Conservation (phyloP, 192 early-diverging fungal genomes). For the Diversispora epigaea region DNA sequence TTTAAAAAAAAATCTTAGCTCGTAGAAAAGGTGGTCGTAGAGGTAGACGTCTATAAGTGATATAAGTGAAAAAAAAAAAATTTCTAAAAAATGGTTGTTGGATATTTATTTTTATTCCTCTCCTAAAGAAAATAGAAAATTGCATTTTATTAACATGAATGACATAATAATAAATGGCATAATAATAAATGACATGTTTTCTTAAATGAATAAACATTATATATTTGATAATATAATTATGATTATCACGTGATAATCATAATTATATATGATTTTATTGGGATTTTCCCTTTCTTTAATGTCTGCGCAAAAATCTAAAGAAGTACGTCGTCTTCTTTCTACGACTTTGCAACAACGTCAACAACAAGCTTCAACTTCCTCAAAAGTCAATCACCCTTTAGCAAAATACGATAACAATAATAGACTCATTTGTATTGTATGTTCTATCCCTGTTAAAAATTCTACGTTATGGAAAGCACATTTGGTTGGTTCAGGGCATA, state of each 20-base stretch:
- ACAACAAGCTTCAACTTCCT: not conserved
- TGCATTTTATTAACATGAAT: too few species aligned
- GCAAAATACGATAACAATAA: slow-evolving; percentile 22
- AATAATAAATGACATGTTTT: too few species aligned
- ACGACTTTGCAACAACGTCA: slow-evolving; percentile 13
- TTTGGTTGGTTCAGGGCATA: not conserved
- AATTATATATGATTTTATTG: too few species aligned
- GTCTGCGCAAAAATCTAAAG: slow-evolving; percentile 18
- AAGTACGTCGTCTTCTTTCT: slow-evolving; percentile 12
- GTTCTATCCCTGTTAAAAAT: not conserved
- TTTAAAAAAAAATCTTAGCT: slow-evolving; percentile 38
- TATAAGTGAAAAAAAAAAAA: not conserved
- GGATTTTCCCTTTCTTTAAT: not conserved
- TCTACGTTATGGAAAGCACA: slow-evolving; percentile 12
- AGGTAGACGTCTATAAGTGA: slow-evolving; percentile 93
- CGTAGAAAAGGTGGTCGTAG: slow-evolving; percentile 99
- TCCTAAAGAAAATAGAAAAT: too few species aligned
- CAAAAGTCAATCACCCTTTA: not conserved
- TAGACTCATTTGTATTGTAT: slow-evolving; percentile 10
- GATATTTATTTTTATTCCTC: too few species aligned
- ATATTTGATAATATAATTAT: too few species aligned
- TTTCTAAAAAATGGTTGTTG: too few species aligned
- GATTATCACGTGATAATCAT: too few species aligned
- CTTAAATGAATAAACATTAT: too few species aligned
- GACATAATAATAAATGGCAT: too few species aligned